Base-by-base conservation (phyloP, 2,329 filamentous ascomycete genomes). In the Nannizziopsis barbatae region DNA sequence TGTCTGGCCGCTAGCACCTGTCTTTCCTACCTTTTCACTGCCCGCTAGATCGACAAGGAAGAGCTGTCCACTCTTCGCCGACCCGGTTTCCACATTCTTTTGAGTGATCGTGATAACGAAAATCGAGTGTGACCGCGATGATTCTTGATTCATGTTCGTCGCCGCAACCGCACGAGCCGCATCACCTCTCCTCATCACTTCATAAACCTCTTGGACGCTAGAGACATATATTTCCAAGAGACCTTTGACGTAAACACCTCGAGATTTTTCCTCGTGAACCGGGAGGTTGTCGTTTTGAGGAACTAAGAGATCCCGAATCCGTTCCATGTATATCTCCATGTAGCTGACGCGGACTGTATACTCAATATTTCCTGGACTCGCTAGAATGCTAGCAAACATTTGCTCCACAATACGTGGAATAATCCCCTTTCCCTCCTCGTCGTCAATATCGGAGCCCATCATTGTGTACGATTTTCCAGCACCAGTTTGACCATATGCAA, bases 271-370 rank as follows among this genome's bases (percentile, higher is more conserved):
- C 62, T 98, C 92, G 70, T 96, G 92, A n/a, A 96, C 83, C 0
- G 90, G 89, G 45, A 98, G 73, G 63, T 96, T 96, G 71, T 95
- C 90, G 68, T 96, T 95, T 52, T 89, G 84, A 9, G 92, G 92
- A 18, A 84, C 81, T 55, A 98, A 73, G 61, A 98, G 71, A 79
- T 98, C 92, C 60, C 90, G 81, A 65, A 98, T 96, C 58, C 85
- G 81, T 72, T 98, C 92, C 92, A 96, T 98, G 74, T 98, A 98
- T 56, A 98, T 96, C 70, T 98, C 92, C 89, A 98, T 95, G 70
- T 96, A 96, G 68, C 88, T 95, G 62, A 96, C 90, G 49, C 89
- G 81, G 46, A 98, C 90, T n/a, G 89, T 96, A 68, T 96, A 96
- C 69, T 96, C 92, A 65, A 96, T 95, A 57, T 86, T 94, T 60